Evolutionary conservation across 2,329 filamentous ascomycete species (phyloP), one percentile per base, ranked within the genome.

Genomic region (Lojkania enalia): DNA sequence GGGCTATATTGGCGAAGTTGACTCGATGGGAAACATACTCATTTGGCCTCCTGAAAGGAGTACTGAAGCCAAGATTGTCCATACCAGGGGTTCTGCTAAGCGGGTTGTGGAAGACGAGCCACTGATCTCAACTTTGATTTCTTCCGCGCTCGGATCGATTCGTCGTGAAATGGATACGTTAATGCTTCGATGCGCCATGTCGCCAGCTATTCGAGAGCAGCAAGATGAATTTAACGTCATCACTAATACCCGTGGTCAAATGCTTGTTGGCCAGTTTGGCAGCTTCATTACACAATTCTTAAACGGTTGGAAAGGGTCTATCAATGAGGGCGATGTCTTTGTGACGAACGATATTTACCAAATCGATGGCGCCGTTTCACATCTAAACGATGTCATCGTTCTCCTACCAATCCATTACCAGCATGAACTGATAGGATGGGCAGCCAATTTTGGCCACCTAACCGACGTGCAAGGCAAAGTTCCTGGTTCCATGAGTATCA

Each of bases 151-250:
- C 7, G 71, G 69, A 6, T 76, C 75, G 0, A 76, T 74, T 33
- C 66, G 76, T 25, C 66, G 71, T 20, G 75, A 78, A 47, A 78
- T 78, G 76, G 76, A 78, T 44, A 74, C 72, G 0, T 63, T 77
- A 21, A 76, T 78, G 69, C 66, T 77, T n/a, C 70, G 75, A 6
- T 75, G 73, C 41, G 72, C 74, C 31, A 77, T 78, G 74, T 76
- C 73, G 2, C 75, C 76, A 0, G 74, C 74, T 0, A 77, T 78
- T 31, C 67, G 76, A 14, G 75, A 78, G 39, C 75, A 78, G 37
- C 75, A 78, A 48, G 76, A 78, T 20, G 75, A 78, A 46, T 78
- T 77, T 60, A 78, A 78, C 21, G 75, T 78, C n/a, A 76, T 78
- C 39, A 77, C 76, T 3, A 74, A 76, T 31, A 63, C 65, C 1